Percentiles rank a stretch among this genome's conserved stretches.
Conservation (phyloP, 2,329 filamentous ascomycete genomes). For the Aspergillus japonicus region DNA sequence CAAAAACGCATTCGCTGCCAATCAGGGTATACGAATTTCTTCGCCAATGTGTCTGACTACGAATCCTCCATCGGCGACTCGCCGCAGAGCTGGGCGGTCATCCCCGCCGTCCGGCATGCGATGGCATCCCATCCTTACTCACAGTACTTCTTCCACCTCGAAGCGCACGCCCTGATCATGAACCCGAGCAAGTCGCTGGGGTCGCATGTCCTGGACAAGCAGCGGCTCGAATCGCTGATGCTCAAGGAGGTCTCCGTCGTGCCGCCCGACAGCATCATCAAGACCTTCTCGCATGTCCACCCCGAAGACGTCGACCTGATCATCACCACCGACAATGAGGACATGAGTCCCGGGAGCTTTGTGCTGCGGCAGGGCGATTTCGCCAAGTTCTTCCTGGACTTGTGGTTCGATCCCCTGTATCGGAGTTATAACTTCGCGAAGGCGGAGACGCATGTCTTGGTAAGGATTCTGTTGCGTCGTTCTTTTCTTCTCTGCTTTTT, state of each 20-base stretch:
- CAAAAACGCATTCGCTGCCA: neutral
- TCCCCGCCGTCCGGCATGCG: slow-evolving; percentile 86
- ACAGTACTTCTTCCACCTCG: slow-evolving; percentile 83
- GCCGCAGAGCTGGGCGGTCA: slow-evolving; percentile 57
- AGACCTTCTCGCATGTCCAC: slow-evolving; percentile 81
- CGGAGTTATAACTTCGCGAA: slow-evolving; percentile 95
- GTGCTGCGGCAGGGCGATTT: slow-evolving; percentile 81
- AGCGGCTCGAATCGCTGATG: slow-evolving; percentile 73
- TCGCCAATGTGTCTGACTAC: slow-evolving; percentile 75
- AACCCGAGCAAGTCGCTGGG: slow-evolving; percentile 70
- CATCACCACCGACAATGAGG: slow-evolving; percentile 78
- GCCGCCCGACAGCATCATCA: slow-evolving; percentile 94
- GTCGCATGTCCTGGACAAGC: slow-evolving; percentile 65
- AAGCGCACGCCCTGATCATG: slow-evolving; percentile 85
- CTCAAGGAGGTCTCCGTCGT: slow-evolving; percentile 82
- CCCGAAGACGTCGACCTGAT: slow-evolving; percentile 77
- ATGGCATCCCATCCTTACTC: slow-evolving; percentile 75
- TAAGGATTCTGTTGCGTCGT: slow-evolving; percentile 44
- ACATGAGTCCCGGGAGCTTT: slow-evolving; percentile 74
- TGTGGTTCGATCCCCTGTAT: slow-evolving; percentile 95
- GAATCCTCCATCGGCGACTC: slow-evolving; percentile 43
- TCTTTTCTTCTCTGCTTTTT: neutral
- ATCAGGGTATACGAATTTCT: slow-evolving; percentile 81
- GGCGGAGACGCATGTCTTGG: slow-evolving; percentile 86
- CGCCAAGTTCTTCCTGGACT: slow-evolving; percentile 88